These are phyloP conservation scores for Beauveria pseudobassiana DNA, from an alignment of 2,329 filamentous ascomycete species.

Conservation along the genomic window DNA sequence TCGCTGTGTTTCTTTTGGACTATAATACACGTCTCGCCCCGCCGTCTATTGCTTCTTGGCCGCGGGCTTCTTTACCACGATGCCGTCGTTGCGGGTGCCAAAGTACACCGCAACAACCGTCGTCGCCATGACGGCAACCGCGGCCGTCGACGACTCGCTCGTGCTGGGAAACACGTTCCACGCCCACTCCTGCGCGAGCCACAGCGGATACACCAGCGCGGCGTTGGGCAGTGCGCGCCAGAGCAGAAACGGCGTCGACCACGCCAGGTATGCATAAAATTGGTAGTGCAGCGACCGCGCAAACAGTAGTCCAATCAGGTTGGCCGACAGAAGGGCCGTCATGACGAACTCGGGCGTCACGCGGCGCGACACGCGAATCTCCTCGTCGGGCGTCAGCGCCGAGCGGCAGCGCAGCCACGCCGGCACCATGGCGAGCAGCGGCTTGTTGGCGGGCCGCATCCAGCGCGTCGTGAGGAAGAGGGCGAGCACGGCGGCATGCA, in stretches of 20 bases:
- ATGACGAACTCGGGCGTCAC: constrained; percentile 67
- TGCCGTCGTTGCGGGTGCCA: constrained; percentile 40
- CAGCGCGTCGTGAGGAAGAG: constrained; percentile 62
- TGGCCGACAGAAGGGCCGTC: constrained; percentile 68
- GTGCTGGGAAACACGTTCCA: constrained; percentile 93
- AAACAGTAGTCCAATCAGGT: constrained; percentile 74
- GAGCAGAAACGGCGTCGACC: constrained; percentile 79
- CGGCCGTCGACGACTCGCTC: constrained; percentile 45
- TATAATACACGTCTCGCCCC: background rate
- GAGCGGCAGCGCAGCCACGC: constrained; percentile 35
- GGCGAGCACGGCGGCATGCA: constrained; percentile 59
- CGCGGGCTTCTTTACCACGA: constrained; percentile 14
- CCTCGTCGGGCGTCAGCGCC: constrained; percentile 43
- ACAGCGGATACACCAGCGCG: constrained; percentile 58
- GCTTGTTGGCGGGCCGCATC: constrained; percentile 59
- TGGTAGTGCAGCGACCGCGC: constrained; percentile 90
- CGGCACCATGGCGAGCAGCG: constrained; percentile 45
- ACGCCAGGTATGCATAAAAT: constrained; percentile 87
- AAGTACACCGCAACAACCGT: constrained; percentile 59
- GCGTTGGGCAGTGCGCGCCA: constrained; percentile 70
- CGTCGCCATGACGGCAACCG: constrained; percentile 62
- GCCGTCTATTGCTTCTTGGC: constrained; percentile 15
- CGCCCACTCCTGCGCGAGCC: constrained; percentile 78
- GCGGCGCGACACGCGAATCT: constrained; percentile 46
- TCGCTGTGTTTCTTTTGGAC: background rate